Evolutionary conservation across 2,329 filamentous ascomycete species (phyloP).

Genomic region (Botrytis porri): DNA sequence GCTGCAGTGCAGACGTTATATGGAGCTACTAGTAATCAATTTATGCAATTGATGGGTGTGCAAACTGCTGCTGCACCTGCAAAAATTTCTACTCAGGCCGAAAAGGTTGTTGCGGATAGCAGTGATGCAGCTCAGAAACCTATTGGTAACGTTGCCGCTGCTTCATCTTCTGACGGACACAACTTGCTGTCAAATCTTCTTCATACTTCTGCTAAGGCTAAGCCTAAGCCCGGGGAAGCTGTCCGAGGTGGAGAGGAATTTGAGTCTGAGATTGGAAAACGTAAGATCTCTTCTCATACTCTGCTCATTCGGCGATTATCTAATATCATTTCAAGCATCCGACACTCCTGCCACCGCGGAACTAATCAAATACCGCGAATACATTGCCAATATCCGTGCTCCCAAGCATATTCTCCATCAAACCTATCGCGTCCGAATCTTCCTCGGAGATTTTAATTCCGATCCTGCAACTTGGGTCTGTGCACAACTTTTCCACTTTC

Average conservation of each 20-base stretch:
- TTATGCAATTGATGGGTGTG: constrained; percentile 14
- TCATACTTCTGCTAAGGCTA: not conserved
- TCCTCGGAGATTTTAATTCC: constrained; percentile 38
- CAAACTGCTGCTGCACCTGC: constrained; percentile 1
- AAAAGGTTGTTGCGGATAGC: not conserved
- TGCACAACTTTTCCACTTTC: too few species aligned
- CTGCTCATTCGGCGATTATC: not conserved
- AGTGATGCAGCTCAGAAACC: constrained; percentile 5
- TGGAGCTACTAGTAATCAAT: constrained; percentile 25
- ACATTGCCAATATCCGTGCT: constrained; percentile 40
- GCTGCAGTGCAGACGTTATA: constrained; percentile 26
- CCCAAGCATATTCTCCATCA: constrained; percentile 39
- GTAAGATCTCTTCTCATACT: constrained; percentile 2
- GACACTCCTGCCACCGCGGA: not conserved
- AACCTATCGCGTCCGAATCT: constrained; percentile 40
- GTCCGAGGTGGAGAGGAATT: constrained; percentile 24
- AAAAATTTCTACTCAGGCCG: not conserved
- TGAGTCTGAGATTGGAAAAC: constrained; percentile 30
- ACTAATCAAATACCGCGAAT: constrained; percentile 35
- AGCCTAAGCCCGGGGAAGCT: not conserved
- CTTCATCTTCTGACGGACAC: not conserved
- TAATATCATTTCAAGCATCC: not conserved
- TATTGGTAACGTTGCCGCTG: too few species aligned
- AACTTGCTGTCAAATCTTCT: not conserved
- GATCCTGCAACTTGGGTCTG: constrained; percentile 36